Percentiles rank a stretch among this genome's conserved stretches.
Conservation (phyloP, 139 green algal species). For the Zygnema circumcarinatum region DNA sequence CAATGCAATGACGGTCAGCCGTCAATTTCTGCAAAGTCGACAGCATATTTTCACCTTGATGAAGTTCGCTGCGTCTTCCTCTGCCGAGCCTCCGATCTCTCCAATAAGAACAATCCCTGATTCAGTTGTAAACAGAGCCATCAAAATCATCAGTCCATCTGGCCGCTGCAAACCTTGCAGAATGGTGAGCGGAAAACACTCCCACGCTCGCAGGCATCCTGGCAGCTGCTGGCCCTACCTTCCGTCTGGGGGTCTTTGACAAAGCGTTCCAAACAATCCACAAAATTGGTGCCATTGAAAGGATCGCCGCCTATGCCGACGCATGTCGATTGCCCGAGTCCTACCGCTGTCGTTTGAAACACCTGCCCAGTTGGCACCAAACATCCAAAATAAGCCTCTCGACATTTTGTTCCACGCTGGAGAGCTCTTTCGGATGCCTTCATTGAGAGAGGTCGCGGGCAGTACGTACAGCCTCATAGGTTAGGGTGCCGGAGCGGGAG, state of each 20-base stretch:
- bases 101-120: conserved; percentile 98
- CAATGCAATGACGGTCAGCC: too few relatives aligned
- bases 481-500: conserved; percentile 95
- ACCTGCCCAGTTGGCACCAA: conserved; percentile 67
- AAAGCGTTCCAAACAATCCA: conserved; percentile 96
- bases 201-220: too few relatives aligned
- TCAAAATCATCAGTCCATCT: neutral
- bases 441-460: too few relatives aligned
- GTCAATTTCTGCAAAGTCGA: too few relatives aligned
- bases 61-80: conserved; percentile 95
- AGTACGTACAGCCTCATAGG: conserved; percentile 85
- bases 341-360: conserved; percentile 93
- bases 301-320: conserved; percentile 75
- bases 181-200: too few relatives aligned
- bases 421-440: too few relatives aligned
- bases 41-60: conserved; percentile 61
- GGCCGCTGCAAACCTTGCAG: too few relatives aligned
- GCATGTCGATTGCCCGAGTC: conserved; percentile 94
- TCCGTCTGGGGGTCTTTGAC: conserved; percentile 89
- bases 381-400: conserved; percentile 60
- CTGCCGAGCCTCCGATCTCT: conserved; percentile 96
- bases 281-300: conserved; percentile 92
- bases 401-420: too few relatives aligned
- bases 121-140: too few relatives aligned
- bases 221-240: too few relatives aligned